Base-by-base conservation (phyloP, 345 rosid genomes). In the Lenwebbia sp. region DNA sequence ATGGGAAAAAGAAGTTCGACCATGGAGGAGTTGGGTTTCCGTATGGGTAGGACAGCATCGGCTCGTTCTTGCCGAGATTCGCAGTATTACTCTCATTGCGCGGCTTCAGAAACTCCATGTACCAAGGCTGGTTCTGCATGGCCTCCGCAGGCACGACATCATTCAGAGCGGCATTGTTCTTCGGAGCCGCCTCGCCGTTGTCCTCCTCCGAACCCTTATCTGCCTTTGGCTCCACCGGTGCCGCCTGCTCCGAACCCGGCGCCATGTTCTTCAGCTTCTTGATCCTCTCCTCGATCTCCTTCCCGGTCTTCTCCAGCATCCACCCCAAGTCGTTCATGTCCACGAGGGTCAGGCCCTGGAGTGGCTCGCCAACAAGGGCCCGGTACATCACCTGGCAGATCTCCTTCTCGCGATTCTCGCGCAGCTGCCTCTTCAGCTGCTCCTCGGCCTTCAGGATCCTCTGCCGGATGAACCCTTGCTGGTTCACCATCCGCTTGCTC, bases 401-500 rank as follows among this genome's bases (percentile, higher is more conserved):
- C 55, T 90, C 89, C 89, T 83, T 90, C 49, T 86, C 89, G 25
- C 89, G 87, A n/a, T 82, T 86, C 50, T 87, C 83, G 57, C 82
- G 83, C 40, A 50, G 54, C 85, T 87, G 89, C 83, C 89, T 92
- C 86, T 88, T 90, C 30, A 90, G n/a, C 86, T 87, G 90, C 84
- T 90, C 89, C 54, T 86, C 58, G 0, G 87, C 87, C n/a, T 93
- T 92, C 23, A 82, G 14, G 58, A 91, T 85, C 89, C 92, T 90
- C 82, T 86, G 83, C 12, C 65, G 70, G 87, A 93, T 87, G 85
- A 88, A 89, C 54, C 86, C 86, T 47, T 78, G 90, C 76, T 93
- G 94, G 85, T 92, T 88, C 90, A 90, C 65, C 94, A 90, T 93
- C 85, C 90, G 85, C 62, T 91, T 92, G 85, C 88, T 86, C 62